Evolutionary conservation across 495 filamentous ascomycete species (phyloP).

Genomic region (Parmelia sp.): DNA sequence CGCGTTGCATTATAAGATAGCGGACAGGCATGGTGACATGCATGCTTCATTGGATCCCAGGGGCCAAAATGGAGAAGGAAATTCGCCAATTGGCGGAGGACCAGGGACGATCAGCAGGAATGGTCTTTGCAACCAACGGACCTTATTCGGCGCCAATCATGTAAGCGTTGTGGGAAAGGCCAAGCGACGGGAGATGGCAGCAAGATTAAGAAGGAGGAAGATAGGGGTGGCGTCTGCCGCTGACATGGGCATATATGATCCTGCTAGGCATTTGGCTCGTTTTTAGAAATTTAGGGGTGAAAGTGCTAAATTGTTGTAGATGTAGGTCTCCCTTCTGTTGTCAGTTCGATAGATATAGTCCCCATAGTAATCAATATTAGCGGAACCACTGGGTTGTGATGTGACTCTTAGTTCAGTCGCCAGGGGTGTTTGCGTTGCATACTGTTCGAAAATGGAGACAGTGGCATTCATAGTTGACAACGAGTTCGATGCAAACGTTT

Average conservation of each 20-base stretch:
- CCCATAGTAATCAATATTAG: too few species aligned
- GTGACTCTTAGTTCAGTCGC: too few species aligned
- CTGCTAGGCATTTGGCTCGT: background rate
- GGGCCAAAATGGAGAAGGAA: background rate
- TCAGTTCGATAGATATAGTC: too few species aligned
- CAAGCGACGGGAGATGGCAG: background rate
- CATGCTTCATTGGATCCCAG: background rate
- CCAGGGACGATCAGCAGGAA: background rate
- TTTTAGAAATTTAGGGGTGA: background rate
- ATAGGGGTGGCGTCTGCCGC: background rate
- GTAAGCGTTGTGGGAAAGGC: background rate
- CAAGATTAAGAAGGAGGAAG: background rate
- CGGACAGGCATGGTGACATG: background rate
- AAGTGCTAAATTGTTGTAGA: too few species aligned
- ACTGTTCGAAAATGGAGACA: too few species aligned
- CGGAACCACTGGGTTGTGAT: too few species aligned
- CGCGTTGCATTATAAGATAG: background rate
- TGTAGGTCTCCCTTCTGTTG: too few species aligned
- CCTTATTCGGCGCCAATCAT: background rate
- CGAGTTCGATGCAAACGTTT: too few species aligned
- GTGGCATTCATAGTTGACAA: too few species aligned
- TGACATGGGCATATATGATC: background rate
- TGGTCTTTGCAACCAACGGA: too few species aligned
- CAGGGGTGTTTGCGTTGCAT: too few species aligned
- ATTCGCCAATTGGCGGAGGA: background rate